A percentile compares a stretch with the other conserved stretches of the same genome.
These are phyloP conservation scores for Stipa capillata DNA, from an alignment of 176 grass and related monocot genomes.

Conservation along the genomic window DNA sequence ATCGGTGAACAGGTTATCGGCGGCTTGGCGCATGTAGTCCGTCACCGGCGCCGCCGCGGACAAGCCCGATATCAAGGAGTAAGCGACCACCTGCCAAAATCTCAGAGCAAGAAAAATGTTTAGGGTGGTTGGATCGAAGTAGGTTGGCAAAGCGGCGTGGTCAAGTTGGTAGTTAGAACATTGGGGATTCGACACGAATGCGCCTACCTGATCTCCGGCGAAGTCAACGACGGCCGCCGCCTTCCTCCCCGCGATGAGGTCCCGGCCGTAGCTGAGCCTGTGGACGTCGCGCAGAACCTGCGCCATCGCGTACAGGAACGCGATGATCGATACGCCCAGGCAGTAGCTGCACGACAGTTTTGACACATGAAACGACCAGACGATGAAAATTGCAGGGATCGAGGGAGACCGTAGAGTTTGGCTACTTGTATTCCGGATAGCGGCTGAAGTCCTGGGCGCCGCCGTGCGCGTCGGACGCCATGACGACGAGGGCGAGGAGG, in stretches of 20 bases:
- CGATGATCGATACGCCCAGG: slow-evolving; percentile 51
- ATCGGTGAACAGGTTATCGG: slow-evolving; percentile 53
- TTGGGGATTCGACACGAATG: neutral
- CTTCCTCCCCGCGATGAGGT: slow-evolving; percentile 30
- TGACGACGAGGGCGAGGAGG: slow-evolving; percentile 58
- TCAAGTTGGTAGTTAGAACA: slow-evolving; percentile 5
- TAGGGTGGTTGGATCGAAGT: neutral
- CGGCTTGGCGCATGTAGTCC: slow-evolving; percentile 46
- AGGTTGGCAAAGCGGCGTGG: neutral
- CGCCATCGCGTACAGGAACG: slow-evolving; percentile 48
- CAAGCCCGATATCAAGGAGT: slow-evolving; percentile 39
- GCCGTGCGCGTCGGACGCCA: slow-evolving; percentile 60
- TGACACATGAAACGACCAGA: neutral
- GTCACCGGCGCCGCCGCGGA: slow-evolving; percentile 66
- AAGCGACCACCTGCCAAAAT: slow-evolving; percentile 33
- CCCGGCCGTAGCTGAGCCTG: slow-evolving; percentile 29
- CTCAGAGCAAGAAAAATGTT: neutral
- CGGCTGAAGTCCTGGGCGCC: slow-evolving; percentile 43
- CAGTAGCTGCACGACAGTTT: slow-evolving; percentile 52
- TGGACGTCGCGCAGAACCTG: slow-evolving; percentile 39
- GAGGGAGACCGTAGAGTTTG: too few relatives aligned
- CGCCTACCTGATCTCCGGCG: slow-evolving; percentile 59
- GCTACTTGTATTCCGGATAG: slow-evolving; percentile 62
- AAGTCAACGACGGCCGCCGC: slow-evolving; percentile 40
- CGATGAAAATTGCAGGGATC: neutral